Percentiles rank a stretch among this genome's conserved stretches.
Conservation (phyloP, 345 rosid species). For the Crucihimalaya himalaica region DNA sequence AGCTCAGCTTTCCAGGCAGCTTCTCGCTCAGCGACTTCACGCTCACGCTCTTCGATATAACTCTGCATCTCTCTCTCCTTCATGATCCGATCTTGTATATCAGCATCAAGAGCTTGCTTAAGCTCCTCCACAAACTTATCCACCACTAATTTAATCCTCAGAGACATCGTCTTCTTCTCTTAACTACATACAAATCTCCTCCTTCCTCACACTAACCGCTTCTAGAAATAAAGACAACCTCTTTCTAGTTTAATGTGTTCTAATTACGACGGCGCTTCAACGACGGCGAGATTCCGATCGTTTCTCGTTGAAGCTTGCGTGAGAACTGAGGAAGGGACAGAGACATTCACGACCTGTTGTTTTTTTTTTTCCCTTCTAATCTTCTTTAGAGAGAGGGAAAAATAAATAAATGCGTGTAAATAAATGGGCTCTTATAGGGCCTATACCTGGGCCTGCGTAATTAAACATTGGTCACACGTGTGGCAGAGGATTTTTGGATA, state of each 20-base stretch:
- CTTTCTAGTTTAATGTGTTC: background rate
- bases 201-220: slow-evolving; percentile 9
- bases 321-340: slow-evolving; percentile 28
- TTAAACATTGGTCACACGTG: background rate
- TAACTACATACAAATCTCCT: background rate
- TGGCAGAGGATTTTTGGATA: background rate
- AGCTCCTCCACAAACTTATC: slow-evolving; percentile 96
- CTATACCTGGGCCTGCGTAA: background rate
- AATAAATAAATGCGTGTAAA: background rate
- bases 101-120: slow-evolving; percentile 93
- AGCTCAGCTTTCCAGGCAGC: slow-evolving; percentile 99
- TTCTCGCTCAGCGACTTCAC: slow-evolving; percentile 96
- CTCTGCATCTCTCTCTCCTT: slow-evolving; percentile 99
- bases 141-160: slow-evolving; percentile 86
- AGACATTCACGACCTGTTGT: slow-evolving; percentile 33
- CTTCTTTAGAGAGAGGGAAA: slow-evolving; percentile 25
- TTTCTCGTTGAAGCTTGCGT: too few relatives aligned
- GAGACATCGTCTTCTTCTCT: slow-evolving; percentile 53
- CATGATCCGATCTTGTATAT: slow-evolving; percentile 93
- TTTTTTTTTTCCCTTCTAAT: slow-evolving; percentile 13
- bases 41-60: slow-evolving; percentile 93
- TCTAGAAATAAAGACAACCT: background rate
- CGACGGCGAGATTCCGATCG: slow-evolving; percentile 35
- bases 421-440: slow-evolving; percentile 12
- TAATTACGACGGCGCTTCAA: background rate